These are phyloP conservation scores for Penicillium sp. DNA, from an alignment of 2,329 filamentous ascomycete species.

Conservation along the genomic window DNA sequence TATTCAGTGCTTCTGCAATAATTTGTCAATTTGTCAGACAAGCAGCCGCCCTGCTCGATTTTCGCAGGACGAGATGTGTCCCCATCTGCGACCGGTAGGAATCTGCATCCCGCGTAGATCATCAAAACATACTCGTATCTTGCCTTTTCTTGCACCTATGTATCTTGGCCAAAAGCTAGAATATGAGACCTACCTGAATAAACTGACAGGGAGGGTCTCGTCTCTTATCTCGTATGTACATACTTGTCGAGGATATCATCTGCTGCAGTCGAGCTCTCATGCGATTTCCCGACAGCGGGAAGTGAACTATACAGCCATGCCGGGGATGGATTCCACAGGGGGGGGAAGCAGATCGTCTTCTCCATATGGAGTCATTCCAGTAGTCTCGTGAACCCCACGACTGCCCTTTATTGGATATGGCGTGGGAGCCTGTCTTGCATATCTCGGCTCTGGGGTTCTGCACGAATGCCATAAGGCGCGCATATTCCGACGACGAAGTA, in stretches of 20 bases:
- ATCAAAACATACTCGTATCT: neutral
- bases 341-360: constrained; percentile 7
- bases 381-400: constrained; percentile 18
- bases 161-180: neutral
- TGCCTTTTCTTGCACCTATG: neutral
- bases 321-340: neutral
- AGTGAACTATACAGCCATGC: neutral
- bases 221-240: too few relatives aligned
- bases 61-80: neutral
- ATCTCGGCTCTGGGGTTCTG: constrained; percentile 4
- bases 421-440: constrained; percentile 13
- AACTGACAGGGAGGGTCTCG: too few relatives aligned
- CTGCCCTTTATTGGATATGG: constrained; percentile 13
- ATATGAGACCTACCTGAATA: neutral
- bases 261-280: neutral
- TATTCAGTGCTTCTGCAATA: neutral
- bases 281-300: neutral
- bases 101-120: neutral
- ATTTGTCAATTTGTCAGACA: neutral
- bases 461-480: neutral
- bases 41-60: neutral
- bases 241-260: neutral
- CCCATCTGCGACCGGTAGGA: neutral
- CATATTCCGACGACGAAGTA: neutral
- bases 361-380: constrained; percentile 17